Evolutionary conservation across 805 yeast species (phyloP).

Genomic region (Kazachstania kunashirensis): DNA sequence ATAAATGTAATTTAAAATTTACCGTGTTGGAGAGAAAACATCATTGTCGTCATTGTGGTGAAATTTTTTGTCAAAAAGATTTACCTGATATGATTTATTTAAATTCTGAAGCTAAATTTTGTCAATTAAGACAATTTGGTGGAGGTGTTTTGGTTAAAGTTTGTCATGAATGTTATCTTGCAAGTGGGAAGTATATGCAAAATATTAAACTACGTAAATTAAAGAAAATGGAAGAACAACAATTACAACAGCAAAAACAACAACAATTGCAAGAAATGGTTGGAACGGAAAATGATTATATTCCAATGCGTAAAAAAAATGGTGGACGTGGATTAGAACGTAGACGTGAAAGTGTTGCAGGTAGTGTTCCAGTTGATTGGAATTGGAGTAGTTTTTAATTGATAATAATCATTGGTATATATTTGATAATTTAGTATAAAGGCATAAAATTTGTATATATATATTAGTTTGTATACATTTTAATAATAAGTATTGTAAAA

Average conservation of each 20-base stretch:
- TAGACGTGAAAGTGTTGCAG: slow-evolving; percentile 29
- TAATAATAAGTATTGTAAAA: no score
- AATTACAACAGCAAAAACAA: slow-evolving; percentile 2
- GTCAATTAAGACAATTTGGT: slow-evolving; percentile 8
- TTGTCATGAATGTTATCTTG: slow-evolving; percentile 56
- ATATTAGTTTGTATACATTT: not conserved
- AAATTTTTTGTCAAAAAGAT: slow-evolving; percentile 65
- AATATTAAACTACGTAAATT: slow-evolving; percentile 16
- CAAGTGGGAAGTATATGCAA: slow-evolving; percentile 42
- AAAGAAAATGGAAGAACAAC: slow-evolving; percentile 4
- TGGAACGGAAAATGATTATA: slow-evolving; percentile 2
- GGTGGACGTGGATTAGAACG: not conserved
- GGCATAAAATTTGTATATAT: no score
- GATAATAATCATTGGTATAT: no score
- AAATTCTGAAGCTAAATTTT: slow-evolving; percentile 48
- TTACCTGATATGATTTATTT: slow-evolving; percentile 46
- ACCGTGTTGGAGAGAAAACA: slow-evolving; percentile 72
- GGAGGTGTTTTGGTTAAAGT: slow-evolving; percentile 58
- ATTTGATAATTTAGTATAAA: no score
- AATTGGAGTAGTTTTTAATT: slow-evolving; percentile 64
- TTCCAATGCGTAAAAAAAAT: slow-evolving; percentile 3
- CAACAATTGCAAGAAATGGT: not conserved
- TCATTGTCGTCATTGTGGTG: slow-evolving; percentile 82
- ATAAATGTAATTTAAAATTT: slow-evolving; percentile 57
- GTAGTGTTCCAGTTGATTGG: slow-evolving; percentile 65